Evolutionary conservation across 345 rosid genomes (phyloP).

Genomic region (Punica granatum): DNA sequence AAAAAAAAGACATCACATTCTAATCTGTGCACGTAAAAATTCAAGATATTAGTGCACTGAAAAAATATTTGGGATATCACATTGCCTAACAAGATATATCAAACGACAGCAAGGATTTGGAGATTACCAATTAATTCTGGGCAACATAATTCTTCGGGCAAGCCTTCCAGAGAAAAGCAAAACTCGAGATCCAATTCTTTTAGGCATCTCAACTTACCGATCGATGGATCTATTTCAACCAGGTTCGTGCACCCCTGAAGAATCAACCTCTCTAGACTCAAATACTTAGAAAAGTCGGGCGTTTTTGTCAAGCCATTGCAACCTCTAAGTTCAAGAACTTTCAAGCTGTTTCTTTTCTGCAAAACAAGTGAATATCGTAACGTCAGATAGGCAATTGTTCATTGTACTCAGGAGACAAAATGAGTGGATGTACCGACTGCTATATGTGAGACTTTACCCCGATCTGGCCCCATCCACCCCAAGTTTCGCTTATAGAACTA

Average conservation of each 20-base stretch:
- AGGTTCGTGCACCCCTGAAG: neutral
- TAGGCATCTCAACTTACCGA: neutral
- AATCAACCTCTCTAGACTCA: neutral
- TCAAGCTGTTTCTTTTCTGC: neutral
- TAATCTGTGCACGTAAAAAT: too few species aligned
- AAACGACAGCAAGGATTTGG: neutral
- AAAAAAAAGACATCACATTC: too few species aligned
- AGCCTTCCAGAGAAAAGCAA: neutral
- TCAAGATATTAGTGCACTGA: too few species aligned
- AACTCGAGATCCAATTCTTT: neutral
- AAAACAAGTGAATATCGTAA: neutral
- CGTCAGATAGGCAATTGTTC: neutral
- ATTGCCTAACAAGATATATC: too few species aligned
- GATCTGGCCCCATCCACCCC: slow-evolving; percentile 6
- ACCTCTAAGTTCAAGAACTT: neutral
- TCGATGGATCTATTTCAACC: neutral
- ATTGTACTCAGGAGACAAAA: neutral
- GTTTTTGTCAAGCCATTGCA: neutral
- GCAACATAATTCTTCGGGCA: slow-evolving; percentile 7
- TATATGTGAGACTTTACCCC: too few species aligned
- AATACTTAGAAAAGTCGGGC: neutral
- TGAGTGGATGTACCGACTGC: neutral
- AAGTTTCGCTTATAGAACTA: neutral
- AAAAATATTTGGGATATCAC: too few species aligned
- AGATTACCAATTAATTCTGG: neutral